phyloP scores from a whole-genome alignment of 192 early-diverging fungal species.

The Lobosporangium transversale region DNA sequence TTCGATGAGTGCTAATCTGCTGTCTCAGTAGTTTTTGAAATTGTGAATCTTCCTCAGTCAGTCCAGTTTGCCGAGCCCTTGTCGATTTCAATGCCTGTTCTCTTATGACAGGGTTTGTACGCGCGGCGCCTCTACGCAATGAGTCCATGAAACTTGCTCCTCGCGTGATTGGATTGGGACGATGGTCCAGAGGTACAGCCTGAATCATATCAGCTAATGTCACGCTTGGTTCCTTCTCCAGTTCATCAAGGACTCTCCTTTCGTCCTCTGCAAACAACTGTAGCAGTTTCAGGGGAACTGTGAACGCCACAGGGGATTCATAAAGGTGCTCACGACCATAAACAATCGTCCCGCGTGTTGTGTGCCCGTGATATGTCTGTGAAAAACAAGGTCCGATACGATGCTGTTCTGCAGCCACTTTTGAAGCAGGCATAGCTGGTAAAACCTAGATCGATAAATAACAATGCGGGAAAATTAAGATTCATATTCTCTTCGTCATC shows the following conservation, averaged over 20 bases:
- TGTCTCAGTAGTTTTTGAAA: conserved; percentile 38
- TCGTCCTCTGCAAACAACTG: conserved; percentile 41
- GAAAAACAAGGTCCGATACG: conserved; percentile 35
- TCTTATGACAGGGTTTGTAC: neutral
- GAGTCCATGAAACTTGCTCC: conserved; percentile 38
- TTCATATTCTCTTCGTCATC: neutral
- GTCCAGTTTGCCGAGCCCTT: conserved; percentile 24
- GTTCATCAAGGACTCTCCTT: conserved; percentile 23
- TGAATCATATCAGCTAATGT: conserved; percentile 44
- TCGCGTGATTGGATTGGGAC: conserved; percentile 40
- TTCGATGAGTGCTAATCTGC: conserved; percentile 41
- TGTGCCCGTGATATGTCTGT: conserved; percentile 33
- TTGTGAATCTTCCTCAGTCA: conserved; percentile 34
- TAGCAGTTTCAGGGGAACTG: conserved; percentile 31
- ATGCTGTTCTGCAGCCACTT: conserved; percentile 8
- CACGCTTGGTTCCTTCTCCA: conserved; percentile 28
- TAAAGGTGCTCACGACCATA: conserved; percentile 42
- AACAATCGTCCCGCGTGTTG: conserved; percentile 25
- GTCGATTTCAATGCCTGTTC: conserved; percentile 7
- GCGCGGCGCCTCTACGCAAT: conserved; percentile 13
- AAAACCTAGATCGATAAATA: neutral
- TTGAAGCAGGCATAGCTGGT: conserved; percentile 14
- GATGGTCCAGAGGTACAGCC: conserved; percentile 39
- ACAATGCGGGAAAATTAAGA: neutral
- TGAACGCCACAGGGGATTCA: conserved; percentile 40